phyloP scores from a whole-genome alignment of 2,329 filamentous ascomycete species.

The Penicillium paneum region DNA sequence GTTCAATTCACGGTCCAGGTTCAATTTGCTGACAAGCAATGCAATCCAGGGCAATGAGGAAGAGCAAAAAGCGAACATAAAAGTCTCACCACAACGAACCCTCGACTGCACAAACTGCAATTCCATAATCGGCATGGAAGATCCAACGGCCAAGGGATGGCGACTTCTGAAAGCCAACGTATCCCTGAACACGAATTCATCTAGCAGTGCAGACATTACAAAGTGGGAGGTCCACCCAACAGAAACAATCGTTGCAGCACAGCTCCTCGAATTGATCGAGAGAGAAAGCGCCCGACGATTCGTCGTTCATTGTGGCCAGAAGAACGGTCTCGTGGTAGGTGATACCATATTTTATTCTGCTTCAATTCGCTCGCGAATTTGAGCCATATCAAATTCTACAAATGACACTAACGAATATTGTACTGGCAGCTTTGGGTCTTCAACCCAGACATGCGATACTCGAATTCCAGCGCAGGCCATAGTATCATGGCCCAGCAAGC shows the following conservation, averaged over 20 bases:
- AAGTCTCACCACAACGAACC: slow-evolving; percentile 31
- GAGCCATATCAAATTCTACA: background rate
- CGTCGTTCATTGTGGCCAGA: slow-evolving; percentile 43
- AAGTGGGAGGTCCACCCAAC: slow-evolving; percentile 32
- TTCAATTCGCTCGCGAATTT: background rate
- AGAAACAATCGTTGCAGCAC: slow-evolving; percentile 50
- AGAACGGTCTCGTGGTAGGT: slow-evolving; percentile 39
- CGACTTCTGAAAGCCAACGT: slow-evolving; percentile 52
- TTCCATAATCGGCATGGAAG: slow-evolving; percentile 39
- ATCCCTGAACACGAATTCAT: slow-evolving; percentile 16
- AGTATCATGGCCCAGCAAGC: slow-evolving; percentile 45
- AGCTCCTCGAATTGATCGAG: slow-evolving; percentile 56
- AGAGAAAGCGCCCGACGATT: slow-evolving; percentile 56
- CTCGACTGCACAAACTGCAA: slow-evolving; percentile 34
- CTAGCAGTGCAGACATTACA: slow-evolving; percentile 25
- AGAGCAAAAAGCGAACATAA: slow-evolving; percentile 30
- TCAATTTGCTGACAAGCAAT: slow-evolving; percentile 14
- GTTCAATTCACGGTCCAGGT: background rate
- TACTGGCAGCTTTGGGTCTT: slow-evolving; percentile 56
- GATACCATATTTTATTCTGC: background rate
- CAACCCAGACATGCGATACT: slow-evolving; percentile 57
- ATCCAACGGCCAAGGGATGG: slow-evolving; percentile 43
- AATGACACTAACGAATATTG: background rate
- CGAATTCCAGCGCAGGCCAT: slow-evolving; percentile 41
- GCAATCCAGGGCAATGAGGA: slow-evolving; percentile 22